Evolutionary conservation across 2,329 filamentous ascomycete genomes (phyloP).

Genomic region (Cladorrhinum sp.): DNA sequence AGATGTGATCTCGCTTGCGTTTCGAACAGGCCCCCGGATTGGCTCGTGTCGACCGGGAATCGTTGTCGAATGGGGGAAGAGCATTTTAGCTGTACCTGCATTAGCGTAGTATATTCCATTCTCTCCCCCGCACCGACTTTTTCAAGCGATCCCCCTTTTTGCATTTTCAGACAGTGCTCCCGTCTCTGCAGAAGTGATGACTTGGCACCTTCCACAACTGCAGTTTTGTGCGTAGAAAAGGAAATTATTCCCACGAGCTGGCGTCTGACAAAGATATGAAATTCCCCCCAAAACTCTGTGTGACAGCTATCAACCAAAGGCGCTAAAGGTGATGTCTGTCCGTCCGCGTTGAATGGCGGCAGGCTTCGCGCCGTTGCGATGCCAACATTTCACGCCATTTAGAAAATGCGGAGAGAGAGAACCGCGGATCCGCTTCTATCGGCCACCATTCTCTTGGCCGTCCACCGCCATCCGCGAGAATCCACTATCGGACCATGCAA

Average conservation of each 20-base stretch:
- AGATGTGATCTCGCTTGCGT: conserved; percentile 24
- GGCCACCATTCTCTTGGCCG: no score
- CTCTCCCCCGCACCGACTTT: neutral
- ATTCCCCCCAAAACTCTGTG: no score
- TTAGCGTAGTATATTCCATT: conserved; percentile 7
- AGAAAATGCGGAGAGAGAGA: conserved; percentile 9
- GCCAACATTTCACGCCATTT: neutral
- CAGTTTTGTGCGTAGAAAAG: no score
- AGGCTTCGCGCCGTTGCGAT: neutral
- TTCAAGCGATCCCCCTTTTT: neutral
- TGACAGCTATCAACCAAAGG: neutral
- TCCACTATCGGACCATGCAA: conserved; percentile 7
- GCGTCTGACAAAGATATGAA: neutral
- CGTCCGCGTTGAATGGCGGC: conserved; percentile 7
- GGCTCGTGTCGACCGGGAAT: neutral
- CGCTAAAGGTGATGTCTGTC: no score
- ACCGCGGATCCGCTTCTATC: neutral
- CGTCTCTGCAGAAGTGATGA: no score
- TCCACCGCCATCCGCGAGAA: no score
- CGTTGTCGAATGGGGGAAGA: conserved; percentile 12
- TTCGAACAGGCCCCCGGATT: conserved; percentile 16
- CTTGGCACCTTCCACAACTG: no score
- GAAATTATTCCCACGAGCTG: neutral
- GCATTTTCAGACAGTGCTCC: neutral
- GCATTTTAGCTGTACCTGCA: conserved; percentile 9